Base-by-base conservation (phyloP, 2,329 filamentous ascomycete species). In the Colletotrichum sp. region DNA sequence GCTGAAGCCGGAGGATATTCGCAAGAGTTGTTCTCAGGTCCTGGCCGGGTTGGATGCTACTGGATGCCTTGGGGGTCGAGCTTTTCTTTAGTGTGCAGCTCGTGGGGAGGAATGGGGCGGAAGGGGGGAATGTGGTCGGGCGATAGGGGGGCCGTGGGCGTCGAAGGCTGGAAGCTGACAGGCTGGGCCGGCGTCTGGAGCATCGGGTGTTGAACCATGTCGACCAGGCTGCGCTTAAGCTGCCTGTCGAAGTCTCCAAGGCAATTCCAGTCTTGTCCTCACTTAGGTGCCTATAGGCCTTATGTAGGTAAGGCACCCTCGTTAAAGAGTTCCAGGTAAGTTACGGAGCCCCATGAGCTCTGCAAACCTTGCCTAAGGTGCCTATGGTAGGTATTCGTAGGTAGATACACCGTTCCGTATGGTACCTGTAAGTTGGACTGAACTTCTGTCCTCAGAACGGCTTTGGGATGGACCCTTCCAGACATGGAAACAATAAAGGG, bases 81-180 rank as follows among this genome's bases (percentile, higher is more conserved):
- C 77, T 78, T 78, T 78, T 78, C 77, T 77, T 67, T 77, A 75
- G 72, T 77, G 75, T 69, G 77, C 65, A 60, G 66, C 69, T 76
- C 71, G 76, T 67, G 69, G 77, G 72, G 67, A 68, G 71, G 69
- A 43, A 74, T 68, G 76, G 76, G 71, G 73, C 76, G 67, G 70
- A 66, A 66, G 64, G 57, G 70, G 75, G 64, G 61, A 69, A 68
- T 43, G 57, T 52, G 43, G 43, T 77, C 58, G 55, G 71, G 68
- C 74, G 55, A 77, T 71, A 75, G 66, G 71, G 77, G 75, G 72
- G 36, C 74, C 52, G 57, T 67, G 67, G 68, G 63, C 30, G 65
- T 65, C 24, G 30, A 66, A 63, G 69, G 69, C 61, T 63, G 61
- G 69, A 75, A 61, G 68, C 69, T 75, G 72, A 75, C 57, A 60